phyloP scores from a whole-genome alignment of 2,329 filamentous ascomycete species.

The Ceratocystis alfenasii region DNA sequence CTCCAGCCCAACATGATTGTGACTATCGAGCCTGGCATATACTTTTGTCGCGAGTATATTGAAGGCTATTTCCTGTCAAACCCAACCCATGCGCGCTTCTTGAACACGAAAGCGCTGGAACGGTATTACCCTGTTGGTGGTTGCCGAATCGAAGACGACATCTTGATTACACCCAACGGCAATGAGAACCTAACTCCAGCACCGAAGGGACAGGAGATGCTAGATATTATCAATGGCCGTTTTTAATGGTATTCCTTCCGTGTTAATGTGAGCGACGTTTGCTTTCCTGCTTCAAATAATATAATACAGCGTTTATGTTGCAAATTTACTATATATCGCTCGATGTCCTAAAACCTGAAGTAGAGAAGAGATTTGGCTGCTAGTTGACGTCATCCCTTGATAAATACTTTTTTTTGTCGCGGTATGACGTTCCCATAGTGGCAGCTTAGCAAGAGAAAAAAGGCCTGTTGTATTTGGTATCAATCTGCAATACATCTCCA shows the following conservation, averaged over 20 bases:
- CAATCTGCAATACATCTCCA: background rate
- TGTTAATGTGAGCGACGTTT: background rate
- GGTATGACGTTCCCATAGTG: background rate
- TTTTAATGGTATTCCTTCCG: background rate
- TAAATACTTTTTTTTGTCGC: background rate
- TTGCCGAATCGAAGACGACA: constrained; percentile 83
- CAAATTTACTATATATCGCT: background rate
- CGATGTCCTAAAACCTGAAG: no score
- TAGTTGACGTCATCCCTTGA: background rate
- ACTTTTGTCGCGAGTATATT: constrained; percentile 64
- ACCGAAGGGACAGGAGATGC: constrained; percentile 61
- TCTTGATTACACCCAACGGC: constrained; percentile 65
- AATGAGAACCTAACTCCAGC: constrained; percentile 74
- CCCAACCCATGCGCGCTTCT: constrained; percentile 46
- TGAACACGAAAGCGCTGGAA: constrained; percentile 53
- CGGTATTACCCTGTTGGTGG: constrained; percentile 70
- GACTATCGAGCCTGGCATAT: constrained; percentile 70
- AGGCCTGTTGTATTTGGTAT: constrained; percentile 8
- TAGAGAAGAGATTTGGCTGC: background rate
- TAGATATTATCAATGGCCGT: constrained; percentile 45
- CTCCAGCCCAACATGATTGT: constrained; percentile 55
- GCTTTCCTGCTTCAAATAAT: background rate
- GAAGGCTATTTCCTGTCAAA: constrained; percentile 54
- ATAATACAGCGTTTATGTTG: background rate
- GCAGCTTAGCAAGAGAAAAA: background rate